Conservation (phyloP, 2,329 filamentous ascomycete genomes). For the Exophiala spinifera region DNA sequence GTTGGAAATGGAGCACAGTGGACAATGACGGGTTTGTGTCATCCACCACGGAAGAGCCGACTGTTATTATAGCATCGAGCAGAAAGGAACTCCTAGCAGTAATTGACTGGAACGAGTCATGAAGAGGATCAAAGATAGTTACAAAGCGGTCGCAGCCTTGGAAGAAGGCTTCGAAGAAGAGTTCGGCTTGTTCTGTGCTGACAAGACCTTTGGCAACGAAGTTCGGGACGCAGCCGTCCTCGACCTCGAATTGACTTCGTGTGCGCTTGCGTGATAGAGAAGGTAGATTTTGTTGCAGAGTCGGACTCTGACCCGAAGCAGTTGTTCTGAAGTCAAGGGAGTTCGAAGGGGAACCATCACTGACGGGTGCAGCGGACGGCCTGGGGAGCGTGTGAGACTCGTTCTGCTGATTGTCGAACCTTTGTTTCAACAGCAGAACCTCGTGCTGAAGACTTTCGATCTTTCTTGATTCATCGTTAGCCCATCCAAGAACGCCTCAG, state of each 20-base stretch:
- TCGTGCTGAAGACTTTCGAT: conserved; percentile 36
- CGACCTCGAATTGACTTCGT: conserved; percentile 36
- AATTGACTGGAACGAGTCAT: conserved; percentile 48
- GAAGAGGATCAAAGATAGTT: conserved; percentile 46
- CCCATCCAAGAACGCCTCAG: not conserved
- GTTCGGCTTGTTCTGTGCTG: conserved; percentile 34
- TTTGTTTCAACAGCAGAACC: conserved; percentile 31
- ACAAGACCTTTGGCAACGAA: conserved; percentile 38
- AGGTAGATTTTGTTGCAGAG: conserved; percentile 5
- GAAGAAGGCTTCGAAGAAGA: conserved; percentile 38
- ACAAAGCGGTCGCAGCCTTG: conserved; percentile 47
- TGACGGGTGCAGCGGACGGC: conserved; percentile 22
- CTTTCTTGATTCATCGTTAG: conserved; percentile 26
- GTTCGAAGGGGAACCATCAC: not conserved
- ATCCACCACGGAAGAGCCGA: conserved; percentile 47
- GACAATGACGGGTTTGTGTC: conserved; percentile 35
- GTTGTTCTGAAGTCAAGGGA: not conserved
- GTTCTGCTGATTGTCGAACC: conserved; percentile 28
- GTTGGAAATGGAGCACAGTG: conserved; percentile 45
- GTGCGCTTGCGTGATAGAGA: conserved; percentile 29
- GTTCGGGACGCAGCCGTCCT: conserved; percentile 35
- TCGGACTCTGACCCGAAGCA: not conserved
- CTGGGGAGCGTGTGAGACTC: not conserved
- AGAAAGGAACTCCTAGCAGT: conserved; percentile 49
- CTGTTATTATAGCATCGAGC: conserved; percentile 51